Base-by-base conservation (phyloP, 306 rosid species). In the Rubus parviflorus region DNA sequence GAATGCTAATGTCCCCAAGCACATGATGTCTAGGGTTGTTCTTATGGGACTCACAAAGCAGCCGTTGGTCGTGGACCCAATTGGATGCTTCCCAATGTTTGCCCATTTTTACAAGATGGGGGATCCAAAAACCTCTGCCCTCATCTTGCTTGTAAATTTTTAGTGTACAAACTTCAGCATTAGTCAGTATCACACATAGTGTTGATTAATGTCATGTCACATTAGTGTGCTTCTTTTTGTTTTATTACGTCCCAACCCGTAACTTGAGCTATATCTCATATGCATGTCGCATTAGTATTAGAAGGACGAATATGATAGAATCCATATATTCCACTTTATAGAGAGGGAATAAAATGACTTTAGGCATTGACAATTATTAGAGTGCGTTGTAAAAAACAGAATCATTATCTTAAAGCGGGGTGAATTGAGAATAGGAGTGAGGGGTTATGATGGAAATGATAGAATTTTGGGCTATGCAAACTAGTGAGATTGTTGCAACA, bases 1-100 rank as follows among this genome's bases (percentile, higher is more conserved):
- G 57, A 75, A 67, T 66, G 68, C 6, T 63, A 78, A 79, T 91
- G 87, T 85, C 89, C 89, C 88, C 82, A 66, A 71, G 85, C 86
- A 88, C 84, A 81, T 82, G 37, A 75, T 70, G 70, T 78, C 70
- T 40, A 64, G 47, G 84, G 86, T 80, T 80, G 80, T 76, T 35
- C 72, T 19, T 54, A 89, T 75, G 88, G 89, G 65, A 68, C 84
- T 85, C 88, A 77, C 79, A 51, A 17, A 74, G 79, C 81, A 83
- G 60, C 78, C 70, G 51, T 73, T 68, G 80, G 79, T 76, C 25
- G 68, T 76, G 77, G 66, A 75, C 81, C 78, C 82, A 15, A 42
- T 48, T 20, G 75, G 66, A 74, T 74, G 63, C 42, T 35, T 68
- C 73, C 19, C 6, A 20, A 13, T 20, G 54, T 12, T 13, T 68